phyloP scores from a whole-genome alignment of 768 basidiomycete species.

The Russula lepida region DNA sequence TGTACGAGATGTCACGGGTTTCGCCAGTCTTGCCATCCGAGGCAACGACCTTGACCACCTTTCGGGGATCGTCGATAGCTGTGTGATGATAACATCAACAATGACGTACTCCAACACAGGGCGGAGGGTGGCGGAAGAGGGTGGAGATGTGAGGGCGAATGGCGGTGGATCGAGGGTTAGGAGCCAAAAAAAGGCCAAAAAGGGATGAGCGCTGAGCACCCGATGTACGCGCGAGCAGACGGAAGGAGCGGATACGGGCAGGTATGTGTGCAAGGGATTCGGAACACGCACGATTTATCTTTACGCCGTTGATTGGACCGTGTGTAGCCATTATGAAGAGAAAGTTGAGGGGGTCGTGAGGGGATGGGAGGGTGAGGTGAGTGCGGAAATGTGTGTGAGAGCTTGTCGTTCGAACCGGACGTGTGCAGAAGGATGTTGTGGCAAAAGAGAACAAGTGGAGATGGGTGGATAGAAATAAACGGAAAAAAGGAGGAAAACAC shows the following conservation, averaged over 20 bases:
- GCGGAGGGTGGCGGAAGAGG: slow-evolving; percentile 9
- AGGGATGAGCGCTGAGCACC: slow-evolving; percentile 25
- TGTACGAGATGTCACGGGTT: slow-evolving; percentile 83
- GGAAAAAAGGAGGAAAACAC: slow-evolving; percentile 1
- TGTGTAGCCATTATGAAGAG: slow-evolving; percentile 47
- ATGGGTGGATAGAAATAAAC: not conserved
- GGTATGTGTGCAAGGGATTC: slow-evolving; percentile 3
- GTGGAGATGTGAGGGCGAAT: not conserved
- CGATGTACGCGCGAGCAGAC: slow-evolving; percentile 24
- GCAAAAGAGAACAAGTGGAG: not conserved
- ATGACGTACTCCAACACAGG: slow-evolving; percentile 28
- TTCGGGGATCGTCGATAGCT: slow-evolving; percentile 94
- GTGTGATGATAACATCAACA: slow-evolving; percentile 23
- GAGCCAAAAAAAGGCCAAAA: slow-evolving; percentile 19
- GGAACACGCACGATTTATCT: slow-evolving; percentile 62
- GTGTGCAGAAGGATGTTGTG: slow-evolving; percentile 2
- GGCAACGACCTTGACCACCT: slow-evolving; percentile 90
- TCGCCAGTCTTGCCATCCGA: slow-evolving; percentile 92
- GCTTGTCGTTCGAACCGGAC: slow-evolving; percentile 2
- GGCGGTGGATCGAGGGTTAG: slow-evolving; percentile 9
- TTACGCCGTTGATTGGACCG: slow-evolving; percentile 77
- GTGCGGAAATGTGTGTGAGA: slow-evolving; percentile 13
- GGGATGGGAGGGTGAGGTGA: not conserved
- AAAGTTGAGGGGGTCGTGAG: not conserved
- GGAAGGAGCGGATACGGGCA: slow-evolving; percentile 13